These are phyloP conservation scores for Cryptococcus sp. DNA, from an alignment of 1,284 basidiomycete genomes.

Conservation along the genomic window DNA sequence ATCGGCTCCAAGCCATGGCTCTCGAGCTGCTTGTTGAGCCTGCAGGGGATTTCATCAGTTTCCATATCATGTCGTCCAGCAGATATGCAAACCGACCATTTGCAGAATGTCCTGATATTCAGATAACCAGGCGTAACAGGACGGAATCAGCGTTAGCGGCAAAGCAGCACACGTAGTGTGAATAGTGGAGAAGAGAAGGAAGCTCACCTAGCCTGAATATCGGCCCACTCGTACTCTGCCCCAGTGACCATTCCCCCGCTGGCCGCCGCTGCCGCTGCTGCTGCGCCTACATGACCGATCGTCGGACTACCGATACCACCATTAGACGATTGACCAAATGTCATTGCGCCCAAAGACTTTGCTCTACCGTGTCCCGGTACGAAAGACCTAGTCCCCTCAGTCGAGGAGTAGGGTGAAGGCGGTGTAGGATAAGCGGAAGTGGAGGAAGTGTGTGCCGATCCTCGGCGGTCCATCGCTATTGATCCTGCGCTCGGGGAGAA, in stretches of 20 bases:
- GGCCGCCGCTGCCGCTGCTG: slow-evolving; percentile 8
- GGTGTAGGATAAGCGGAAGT: not conserved
- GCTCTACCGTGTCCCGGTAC: slow-evolving; percentile 22
- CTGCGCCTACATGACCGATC: not conserved
- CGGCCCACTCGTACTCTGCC: slow-evolving; percentile 70
- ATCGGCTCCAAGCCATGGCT: slow-evolving; percentile 82
- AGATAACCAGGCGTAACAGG: slow-evolving; percentile 1
- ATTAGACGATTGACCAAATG: not conserved
- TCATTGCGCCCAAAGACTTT: slow-evolving; percentile 26
- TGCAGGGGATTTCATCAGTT: slow-evolving; percentile 39
- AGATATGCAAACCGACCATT: slow-evolving; percentile 37
- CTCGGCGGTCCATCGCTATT: slow-evolving; percentile 18
- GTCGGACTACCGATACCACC: slow-evolving; percentile 8
- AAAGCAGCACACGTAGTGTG: not conserved
- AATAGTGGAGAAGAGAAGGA: too few relatives aligned
- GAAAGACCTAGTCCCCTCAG: not conserved
- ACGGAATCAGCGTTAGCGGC: slow-evolving; percentile 3
- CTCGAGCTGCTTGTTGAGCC: slow-evolving; percentile 96
- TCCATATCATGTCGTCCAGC: not conserved
- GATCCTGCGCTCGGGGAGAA: slow-evolving; percentile 7
- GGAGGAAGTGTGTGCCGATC: slow-evolving; percentile 14
- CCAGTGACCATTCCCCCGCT: slow-evolving; percentile 50
- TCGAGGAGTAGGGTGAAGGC: not conserved
- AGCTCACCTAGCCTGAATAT: slow-evolving; percentile 55
- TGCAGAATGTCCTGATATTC: slow-evolving; percentile 45